A percentile compares a stretch with the other conserved stretches of the same genome.
Evolutionary conservation across 306 rosid species (phyloP).

Genomic region (Myrica gale): DNA sequence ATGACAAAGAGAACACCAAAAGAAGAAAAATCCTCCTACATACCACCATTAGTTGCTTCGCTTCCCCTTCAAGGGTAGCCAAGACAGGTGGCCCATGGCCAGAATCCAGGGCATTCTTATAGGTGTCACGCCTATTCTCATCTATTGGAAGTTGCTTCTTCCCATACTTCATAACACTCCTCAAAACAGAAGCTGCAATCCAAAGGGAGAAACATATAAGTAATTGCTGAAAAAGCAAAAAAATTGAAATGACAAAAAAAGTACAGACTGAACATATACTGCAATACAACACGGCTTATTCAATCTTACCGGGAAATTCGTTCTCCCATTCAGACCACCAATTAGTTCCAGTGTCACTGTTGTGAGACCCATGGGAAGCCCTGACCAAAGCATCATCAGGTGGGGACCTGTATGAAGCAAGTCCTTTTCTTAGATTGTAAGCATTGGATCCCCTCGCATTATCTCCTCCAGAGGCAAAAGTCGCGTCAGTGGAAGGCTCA

Average conservation of each 20-base stretch:
- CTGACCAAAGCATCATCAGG: slow-evolving; percentile 47
- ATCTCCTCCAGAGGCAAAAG: slow-evolving; percentile 69
- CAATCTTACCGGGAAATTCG: slow-evolving; percentile 75
- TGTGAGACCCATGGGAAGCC: slow-evolving; percentile 37
- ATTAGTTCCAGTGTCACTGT: slow-evolving; percentile 53
- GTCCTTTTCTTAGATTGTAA: slow-evolving; percentile 73
- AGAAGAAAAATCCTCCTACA: not conserved
- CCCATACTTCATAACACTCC: slow-evolving; percentile 69
- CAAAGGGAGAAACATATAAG: slow-evolving; percentile 15
- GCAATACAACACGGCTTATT: not conserved
- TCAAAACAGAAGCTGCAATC: slow-evolving; percentile 77
- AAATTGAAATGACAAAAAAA: not conserved
- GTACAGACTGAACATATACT: not conserved
- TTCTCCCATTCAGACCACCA: slow-evolving; percentile 78
- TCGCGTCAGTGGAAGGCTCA: slow-evolving; percentile 56
- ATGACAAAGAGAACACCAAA: slow-evolving; percentile 6
- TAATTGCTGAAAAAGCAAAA: slow-evolving; percentile 3
- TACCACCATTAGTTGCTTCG: slow-evolving; percentile 77
- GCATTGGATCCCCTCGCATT: slow-evolving; percentile 47
- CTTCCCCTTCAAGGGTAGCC: slow-evolving; percentile 51
- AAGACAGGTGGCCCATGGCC: slow-evolving; percentile 45
- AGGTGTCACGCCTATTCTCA: slow-evolving; percentile 87
- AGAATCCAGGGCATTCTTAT: slow-evolving; percentile 37
- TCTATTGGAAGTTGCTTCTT: slow-evolving; percentile 69
- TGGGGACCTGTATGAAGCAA: slow-evolving; percentile 38